These are phyloP conservation scores for Inonotus obliquus DNA, from an alignment of 1,284 basidiomycete species.

Conservation along the genomic window DNA sequence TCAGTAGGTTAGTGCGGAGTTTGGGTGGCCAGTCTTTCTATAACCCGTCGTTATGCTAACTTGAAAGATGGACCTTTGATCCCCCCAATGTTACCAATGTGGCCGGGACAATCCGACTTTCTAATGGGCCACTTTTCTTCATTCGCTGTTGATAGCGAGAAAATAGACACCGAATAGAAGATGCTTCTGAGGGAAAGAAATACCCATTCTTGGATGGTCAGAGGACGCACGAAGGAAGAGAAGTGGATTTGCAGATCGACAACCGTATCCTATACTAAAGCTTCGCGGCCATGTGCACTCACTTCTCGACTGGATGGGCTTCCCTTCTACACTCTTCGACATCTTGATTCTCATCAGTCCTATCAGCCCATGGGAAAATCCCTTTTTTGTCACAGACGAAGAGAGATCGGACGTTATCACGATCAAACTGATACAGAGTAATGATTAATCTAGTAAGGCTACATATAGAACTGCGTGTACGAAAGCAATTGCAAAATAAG, in stretches of 20 bases:
- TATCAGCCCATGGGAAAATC: not conserved
- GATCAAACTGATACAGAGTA: not conserved
- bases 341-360: not conserved
- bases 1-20: not conserved
- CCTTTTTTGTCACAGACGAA: not conserved
- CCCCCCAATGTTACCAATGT: not conserved
- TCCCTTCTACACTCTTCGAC: conserved; percentile 7
- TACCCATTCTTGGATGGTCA: conserved; percentile 2
- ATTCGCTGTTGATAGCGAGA: not conserved
- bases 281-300: conserved; percentile 13
- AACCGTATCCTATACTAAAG: not conserved
- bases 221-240: conserved; percentile 10
- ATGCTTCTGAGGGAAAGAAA: not conserved
- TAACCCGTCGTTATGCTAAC: not conserved
- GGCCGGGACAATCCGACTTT: not conserved
- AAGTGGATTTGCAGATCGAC: conserved; percentile 17
- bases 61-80: not conserved
- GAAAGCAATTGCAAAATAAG: not conserved
- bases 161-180: conserved; percentile 5
- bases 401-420: not conserved
- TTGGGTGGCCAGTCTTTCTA: not conserved
- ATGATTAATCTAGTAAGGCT: not conserved
- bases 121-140: not conserved
- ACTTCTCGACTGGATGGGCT: not conserved
- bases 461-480: conserved; percentile 2